A percentile compares a stretch with the other conserved stretches of the same genome.
These are phyloP conservation scores for Rhynchospora pubera DNA, from an alignment of 176 grass and related monocot genomes.

Conservation along the genomic window DNA sequence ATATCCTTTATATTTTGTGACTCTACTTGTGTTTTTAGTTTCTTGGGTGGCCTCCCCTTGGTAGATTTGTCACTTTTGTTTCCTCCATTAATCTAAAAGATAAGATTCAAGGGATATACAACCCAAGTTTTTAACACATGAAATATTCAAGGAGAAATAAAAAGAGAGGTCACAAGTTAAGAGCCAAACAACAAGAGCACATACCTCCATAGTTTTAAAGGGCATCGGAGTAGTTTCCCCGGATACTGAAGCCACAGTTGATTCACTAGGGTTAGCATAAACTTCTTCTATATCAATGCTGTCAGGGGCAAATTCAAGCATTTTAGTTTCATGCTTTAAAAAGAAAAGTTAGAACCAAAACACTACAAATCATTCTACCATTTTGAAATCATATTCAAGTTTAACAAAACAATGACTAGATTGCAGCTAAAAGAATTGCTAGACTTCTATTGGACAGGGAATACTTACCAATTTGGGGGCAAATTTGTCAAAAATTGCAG, in stretches of 20 bases:
- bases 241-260: constrained; percentile 23
- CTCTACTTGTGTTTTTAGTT: constrained; percentile 49
- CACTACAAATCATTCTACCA: neutral
- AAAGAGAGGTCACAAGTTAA: neutral
- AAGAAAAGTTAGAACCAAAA: neutral
- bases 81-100: constrained; percentile 29
- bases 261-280: constrained; percentile 25
- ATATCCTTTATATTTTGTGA: constrained; percentile 91
- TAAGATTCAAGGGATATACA: neutral
- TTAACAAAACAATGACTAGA: neutral
- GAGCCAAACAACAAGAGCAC: neutral
- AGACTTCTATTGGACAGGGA: neutral
- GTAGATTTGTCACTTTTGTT: constrained; percentile 30
- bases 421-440: neutral
- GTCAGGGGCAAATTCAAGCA: neutral
- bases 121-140: constrained; percentile 10
- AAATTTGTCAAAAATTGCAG: neutral
- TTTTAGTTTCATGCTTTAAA: neutral
- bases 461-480: neutral
- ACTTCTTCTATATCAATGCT: constrained; percentile 60
- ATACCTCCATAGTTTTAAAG: constrained; percentile 41
- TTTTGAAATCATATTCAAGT: neutral
- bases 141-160: neutral
- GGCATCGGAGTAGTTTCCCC: constrained; percentile 29
- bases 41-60: constrained; percentile 66